Conservation (phyloP, 2,329 filamentous ascomycete genomes). For the Diaporthe sp. region DNA sequence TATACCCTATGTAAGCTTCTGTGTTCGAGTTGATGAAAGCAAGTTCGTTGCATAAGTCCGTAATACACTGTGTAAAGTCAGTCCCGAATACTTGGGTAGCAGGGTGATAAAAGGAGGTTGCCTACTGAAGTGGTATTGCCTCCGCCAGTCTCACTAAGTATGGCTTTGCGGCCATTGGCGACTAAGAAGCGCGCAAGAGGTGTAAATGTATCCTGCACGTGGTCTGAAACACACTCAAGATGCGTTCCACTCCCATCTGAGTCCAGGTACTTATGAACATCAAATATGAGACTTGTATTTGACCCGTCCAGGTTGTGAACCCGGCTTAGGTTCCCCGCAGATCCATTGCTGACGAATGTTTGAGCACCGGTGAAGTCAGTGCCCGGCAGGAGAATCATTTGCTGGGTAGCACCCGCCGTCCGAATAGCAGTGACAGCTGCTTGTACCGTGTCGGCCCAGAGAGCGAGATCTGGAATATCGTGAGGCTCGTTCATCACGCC, state of each 20-base stretch:
- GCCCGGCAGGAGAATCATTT: slow-evolving; percentile 76
- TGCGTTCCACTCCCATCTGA: slow-evolving; percentile 66
- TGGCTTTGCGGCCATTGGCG: slow-evolving; percentile 60
- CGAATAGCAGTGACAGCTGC: slow-evolving; percentile 76
- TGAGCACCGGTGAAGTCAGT: slow-evolving; percentile 69
- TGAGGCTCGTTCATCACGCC: slow-evolving; percentile 81
- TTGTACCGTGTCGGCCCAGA: slow-evolving; percentile 74
- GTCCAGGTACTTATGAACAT: slow-evolving; percentile 73
- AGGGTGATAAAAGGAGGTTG: not conserved
- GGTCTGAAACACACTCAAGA: slow-evolving; percentile 64
- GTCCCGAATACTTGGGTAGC: not conserved
- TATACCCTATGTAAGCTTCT: slow-evolving; percentile 61
- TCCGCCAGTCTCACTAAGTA: slow-evolving; percentile 69
- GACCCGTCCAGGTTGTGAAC: slow-evolving; percentile 72
- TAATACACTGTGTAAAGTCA: slow-evolving; percentile 52
- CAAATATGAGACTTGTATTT: slow-evolving; percentile 69
- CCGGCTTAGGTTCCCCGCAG: slow-evolving; percentile 63
- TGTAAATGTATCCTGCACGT: slow-evolving; percentile 60
- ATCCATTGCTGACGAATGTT: slow-evolving; percentile 62
- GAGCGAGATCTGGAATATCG: slow-evolving; percentile 64
- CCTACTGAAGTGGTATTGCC: slow-evolving; percentile 56
- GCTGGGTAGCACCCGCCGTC: slow-evolving; percentile 70
- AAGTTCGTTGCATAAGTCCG: slow-evolving; percentile 61
- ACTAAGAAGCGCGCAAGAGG: slow-evolving; percentile 62
- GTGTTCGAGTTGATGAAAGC: slow-evolving; percentile 59